Base-by-base conservation (phyloP, 2,329 filamentous ascomycete species). In the Pseudophaeomoniella oleicola region DNA sequence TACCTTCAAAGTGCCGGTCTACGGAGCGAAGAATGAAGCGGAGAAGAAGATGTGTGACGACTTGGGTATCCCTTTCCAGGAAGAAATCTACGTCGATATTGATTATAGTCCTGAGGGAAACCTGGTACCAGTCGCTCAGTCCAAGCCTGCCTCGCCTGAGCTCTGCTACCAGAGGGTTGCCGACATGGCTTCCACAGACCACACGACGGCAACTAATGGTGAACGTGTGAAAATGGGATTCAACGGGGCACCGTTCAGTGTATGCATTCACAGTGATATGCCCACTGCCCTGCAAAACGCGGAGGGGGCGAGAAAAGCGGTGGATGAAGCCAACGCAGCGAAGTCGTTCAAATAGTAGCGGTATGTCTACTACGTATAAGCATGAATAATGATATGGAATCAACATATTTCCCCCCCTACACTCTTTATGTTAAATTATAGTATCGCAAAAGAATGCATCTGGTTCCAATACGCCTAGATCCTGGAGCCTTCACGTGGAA, bases 31-130 rank as follows among this genome's bases (percentile, higher is more conserved):
- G 3, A 69, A 69, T 1, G 72, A 69, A 1, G 51, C 62, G 17
- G 70, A 72, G 49, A 68, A 72, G 46, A 59, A 64, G 36, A 64
- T 68, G 2, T 68, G 68, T 2, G 60, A 60, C 35, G 69, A 71
- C 43, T 46, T 72, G 37, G 66, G 63, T 0, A 48, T 74, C 22
- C 60, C 62, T 3, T 74, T 73, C 42, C 60, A 64, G 27, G 68
- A 67, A 3, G 70, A 73, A 47, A 42, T 71, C 19, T 71, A 70
- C 45, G 68, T 62, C 1, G 70, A 73, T 52, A 68, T 73, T 11
- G 71, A 72, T 45, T 74, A 72, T 39, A 64, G 57, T 41, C 51
- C 53, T 5, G 63, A 69, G 38, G 60, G 58, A 10, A 68, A 57
- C 38, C 50, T 72, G 29, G 62, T 72, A 9, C 22, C 22, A n/a